Evolutionary conservation across 345 rosid species (phyloP).

Genomic region (Melaleuca alternifolia): DNA sequence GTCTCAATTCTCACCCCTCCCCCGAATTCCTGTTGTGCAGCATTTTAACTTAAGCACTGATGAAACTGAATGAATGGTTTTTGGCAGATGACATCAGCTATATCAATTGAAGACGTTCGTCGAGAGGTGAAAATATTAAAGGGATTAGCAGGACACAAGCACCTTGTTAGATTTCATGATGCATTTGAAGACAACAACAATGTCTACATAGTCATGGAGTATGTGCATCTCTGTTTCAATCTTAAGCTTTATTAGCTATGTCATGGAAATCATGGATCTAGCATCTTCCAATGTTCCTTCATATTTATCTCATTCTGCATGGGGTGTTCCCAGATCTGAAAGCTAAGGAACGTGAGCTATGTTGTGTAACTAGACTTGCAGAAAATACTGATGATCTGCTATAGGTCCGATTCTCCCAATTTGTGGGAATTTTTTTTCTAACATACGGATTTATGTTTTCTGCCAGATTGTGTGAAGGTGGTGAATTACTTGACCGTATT

Average conservation of each 20-base stretch:
- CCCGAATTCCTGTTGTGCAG: neutral
- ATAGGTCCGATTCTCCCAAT: neutral
- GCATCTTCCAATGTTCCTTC: neutral
- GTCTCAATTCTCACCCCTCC: neutral
- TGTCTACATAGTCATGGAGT: constrained; percentile 93
- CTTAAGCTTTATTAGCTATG: neutral
- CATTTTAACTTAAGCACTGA: neutral
- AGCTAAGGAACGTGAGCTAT: neutral
- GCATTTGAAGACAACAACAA: constrained; percentile 72
- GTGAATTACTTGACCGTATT: constrained; percentile 88
- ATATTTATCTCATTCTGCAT: neutral
- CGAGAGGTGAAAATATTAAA: constrained; percentile 85
- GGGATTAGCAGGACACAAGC: constrained; percentile 69
- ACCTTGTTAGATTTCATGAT: constrained; percentile 75
- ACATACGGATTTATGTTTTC: constrained; percentile 1
- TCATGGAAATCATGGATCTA: neutral
- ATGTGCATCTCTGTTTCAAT: constrained; percentile 22
- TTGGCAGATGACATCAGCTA: constrained; percentile 85
- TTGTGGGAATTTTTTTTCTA: neutral
- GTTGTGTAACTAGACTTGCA: neutral
- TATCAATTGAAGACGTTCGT: constrained; percentile 87
- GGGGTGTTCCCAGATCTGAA: neutral
- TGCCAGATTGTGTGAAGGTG: constrained; percentile 93
- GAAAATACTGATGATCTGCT: neutral
- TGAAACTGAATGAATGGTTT: neutral